Evolutionary conservation across 2,329 filamentous ascomycete genomes (phyloP).

Genomic region (Epichloe typhina): DNA sequence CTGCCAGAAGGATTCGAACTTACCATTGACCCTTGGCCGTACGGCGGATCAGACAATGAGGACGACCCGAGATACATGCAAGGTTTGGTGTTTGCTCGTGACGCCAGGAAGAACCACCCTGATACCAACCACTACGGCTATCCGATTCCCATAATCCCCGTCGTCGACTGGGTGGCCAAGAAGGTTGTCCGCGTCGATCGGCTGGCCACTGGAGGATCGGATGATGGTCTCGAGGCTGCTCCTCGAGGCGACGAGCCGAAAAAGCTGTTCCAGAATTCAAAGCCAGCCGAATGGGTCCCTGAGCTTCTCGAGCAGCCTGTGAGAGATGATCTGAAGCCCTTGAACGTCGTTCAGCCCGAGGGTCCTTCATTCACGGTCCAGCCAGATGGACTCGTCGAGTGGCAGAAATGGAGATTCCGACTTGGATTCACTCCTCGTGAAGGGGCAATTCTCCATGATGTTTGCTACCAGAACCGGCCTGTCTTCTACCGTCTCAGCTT

Average conservation of each 20-base stretch:
- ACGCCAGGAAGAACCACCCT: slow-evolving; percentile 27
- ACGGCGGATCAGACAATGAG: slow-evolving; percentile 32
- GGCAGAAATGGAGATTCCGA: slow-evolving; percentile 59
- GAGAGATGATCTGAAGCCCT: slow-evolving; percentile 48
- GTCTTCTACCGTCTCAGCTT: slow-evolving; percentile 55
- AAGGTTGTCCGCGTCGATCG: slow-evolving; percentile 44
- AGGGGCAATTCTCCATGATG: slow-evolving; percentile 56
- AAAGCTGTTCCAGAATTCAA: slow-evolving; percentile 31
- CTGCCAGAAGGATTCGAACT: slow-evolving; percentile 31
- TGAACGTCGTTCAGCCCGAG: slow-evolving; percentile 58
- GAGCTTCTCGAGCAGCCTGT: slow-evolving; percentile 35
- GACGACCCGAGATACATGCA: slow-evolving; percentile 33
- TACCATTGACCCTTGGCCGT: slow-evolving; percentile 52
- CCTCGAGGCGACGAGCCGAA: slow-evolving; percentile 24
- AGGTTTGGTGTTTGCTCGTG: slow-evolving; percentile 35
- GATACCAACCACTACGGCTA: slow-evolving; percentile 52
- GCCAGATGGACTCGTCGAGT: slow-evolving; percentile 34
- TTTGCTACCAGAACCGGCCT: slow-evolving; percentile 51
- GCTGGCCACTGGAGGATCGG: slow-evolving; percentile 33
- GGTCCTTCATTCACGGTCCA: slow-evolving; percentile 52
- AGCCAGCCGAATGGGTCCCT: slow-evolving; percentile 32
- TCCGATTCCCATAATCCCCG: slow-evolving; percentile 44
- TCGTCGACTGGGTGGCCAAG: slow-evolving; percentile 44
- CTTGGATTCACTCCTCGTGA: slow-evolving; percentile 59
- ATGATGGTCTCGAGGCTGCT: slow-evolving; percentile 29